A percentile compares a stretch with the other conserved stretches of the same genome.
phyloP scores from a whole-genome alignment of 352 stramenopile species.

The Globisporangium mamillatum region DNA sequence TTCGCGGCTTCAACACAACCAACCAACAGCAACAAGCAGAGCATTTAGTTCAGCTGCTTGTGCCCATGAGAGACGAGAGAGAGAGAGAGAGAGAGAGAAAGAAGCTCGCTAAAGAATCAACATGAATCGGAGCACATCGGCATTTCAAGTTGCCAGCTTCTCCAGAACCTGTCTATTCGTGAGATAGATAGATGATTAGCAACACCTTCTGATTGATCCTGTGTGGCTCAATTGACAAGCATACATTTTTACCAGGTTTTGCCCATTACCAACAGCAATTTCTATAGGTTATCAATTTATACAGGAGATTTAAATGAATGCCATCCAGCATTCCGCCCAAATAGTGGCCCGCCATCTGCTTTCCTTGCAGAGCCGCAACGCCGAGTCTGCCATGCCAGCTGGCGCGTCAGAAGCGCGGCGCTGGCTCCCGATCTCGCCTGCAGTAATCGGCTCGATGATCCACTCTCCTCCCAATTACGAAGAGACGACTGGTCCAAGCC shows the following conservation, averaged over 20 bases:
- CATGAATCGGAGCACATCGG: not conserved
- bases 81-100: not conserved
- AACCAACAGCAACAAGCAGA: conserved; percentile 12
- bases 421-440: not conserved
- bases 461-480: not conserved
- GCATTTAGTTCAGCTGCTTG: not conserved
- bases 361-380: no score
- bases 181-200: not conserved
- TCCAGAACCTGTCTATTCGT: not conserved
- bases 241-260: no score
- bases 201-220: not conserved
- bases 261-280: no score
- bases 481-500: not conserved
- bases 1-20: conserved; percentile 12
- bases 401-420: not conserved
- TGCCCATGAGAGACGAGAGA: no score
- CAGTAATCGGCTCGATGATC: not conserved
- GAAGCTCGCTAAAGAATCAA: not conserved
- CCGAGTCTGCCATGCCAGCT: not conserved
- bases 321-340: not conserved
- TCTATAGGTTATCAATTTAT: no score
- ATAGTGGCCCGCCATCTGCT: not conserved
- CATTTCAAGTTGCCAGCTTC: not conserved
- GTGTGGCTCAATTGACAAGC: no score
- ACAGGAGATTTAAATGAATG: not conserved